These are phyloP conservation scores for Diplodia sapinea DNA, from an alignment of 2,329 filamentous ascomycete genomes.

Conservation along the genomic window DNA sequence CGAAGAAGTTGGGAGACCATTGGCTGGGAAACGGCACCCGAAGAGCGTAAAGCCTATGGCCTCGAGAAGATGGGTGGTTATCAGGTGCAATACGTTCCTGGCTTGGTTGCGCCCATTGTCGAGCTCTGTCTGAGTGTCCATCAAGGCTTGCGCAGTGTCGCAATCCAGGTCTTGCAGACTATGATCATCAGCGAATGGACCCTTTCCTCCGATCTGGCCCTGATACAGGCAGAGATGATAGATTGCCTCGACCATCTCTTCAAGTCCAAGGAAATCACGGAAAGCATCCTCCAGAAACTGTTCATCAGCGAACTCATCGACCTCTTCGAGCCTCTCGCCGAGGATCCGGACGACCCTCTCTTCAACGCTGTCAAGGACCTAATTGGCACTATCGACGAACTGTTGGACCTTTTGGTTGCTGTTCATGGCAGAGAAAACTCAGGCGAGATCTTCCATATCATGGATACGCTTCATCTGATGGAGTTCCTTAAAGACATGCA, in stretches of 20 bases:
- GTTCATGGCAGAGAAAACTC: slow-evolving; percentile 78
- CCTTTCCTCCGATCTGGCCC: slow-evolving; percentile 85
- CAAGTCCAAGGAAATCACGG: slow-evolving; percentile 84
- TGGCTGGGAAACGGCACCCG: slow-evolving; percentile 87
- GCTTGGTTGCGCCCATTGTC: slow-evolving; percentile 87
- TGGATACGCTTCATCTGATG: slow-evolving; percentile 90
- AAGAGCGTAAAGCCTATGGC: slow-evolving; percentile 79
- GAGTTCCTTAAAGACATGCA: slow-evolving; percentile 96
- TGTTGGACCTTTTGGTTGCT: slow-evolving; percentile 87
- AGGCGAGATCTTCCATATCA: slow-evolving; percentile 79
- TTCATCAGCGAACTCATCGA: slow-evolving; percentile 86
- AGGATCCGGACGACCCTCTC: slow-evolving; percentile 72
- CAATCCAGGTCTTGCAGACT: slow-evolving; percentile 90
- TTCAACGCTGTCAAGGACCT: slow-evolving; percentile 78
- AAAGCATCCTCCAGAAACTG: slow-evolving; percentile 88
- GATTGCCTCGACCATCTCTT: slow-evolving; percentile 90
- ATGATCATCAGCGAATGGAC: slow-evolving; percentile 99
- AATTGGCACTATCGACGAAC: slow-evolving; percentile 83
- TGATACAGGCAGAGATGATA: slow-evolving; percentile 95
- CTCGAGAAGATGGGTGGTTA: slow-evolving; percentile 90
- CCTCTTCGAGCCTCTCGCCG: slow-evolving; percentile 74
- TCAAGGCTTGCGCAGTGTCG: slow-evolving; percentile 84
- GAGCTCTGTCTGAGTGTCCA: slow-evolving; percentile 95
- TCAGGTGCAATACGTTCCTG: slow-evolving; percentile 96
- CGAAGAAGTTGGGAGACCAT: slow-evolving; percentile 91